Conservation (phyloP, 768 basidiomycete species). For the Rhodotorula kratochvilovae region DNA sequence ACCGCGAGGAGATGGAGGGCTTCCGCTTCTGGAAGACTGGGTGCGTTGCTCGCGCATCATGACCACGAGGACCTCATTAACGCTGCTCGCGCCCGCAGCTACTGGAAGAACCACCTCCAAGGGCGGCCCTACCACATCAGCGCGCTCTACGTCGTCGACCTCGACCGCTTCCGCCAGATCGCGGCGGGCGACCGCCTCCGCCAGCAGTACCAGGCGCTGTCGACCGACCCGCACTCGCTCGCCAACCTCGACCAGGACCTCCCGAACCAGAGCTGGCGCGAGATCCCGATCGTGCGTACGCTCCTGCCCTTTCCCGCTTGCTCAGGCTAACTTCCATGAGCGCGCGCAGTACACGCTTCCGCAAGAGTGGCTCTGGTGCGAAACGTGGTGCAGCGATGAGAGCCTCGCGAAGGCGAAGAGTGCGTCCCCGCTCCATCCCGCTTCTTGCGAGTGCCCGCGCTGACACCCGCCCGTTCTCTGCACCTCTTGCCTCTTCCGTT, state of each 20-base stretch:
- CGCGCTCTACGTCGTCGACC: slow-evolving; percentile 94
- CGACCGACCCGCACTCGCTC: slow-evolving; percentile 87
- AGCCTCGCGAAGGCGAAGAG: slow-evolving; percentile 20
- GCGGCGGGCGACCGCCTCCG: slow-evolving; percentile 70
- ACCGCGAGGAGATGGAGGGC: slow-evolving; percentile 90
- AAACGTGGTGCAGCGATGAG: slow-evolving; percentile 66
- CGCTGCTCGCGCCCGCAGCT: slow-evolving; percentile 1
- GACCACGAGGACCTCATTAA: no score
- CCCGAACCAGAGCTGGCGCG: slow-evolving; percentile 70
- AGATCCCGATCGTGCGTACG: slow-evolving; percentile 81
- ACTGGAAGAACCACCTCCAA: slow-evolving; percentile 73
- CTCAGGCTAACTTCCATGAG: slow-evolving; percentile 3
- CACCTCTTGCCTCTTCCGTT: no score
- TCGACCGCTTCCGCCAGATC: slow-evolving; percentile 89
- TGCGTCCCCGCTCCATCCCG: not conserved
- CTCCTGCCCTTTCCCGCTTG: not conserved
- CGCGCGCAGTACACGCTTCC: slow-evolving; percentile 67
- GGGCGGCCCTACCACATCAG: slow-evolving; percentile 92
- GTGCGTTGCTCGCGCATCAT: slow-evolving; percentile 43
- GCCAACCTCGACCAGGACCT: slow-evolving; percentile 97
- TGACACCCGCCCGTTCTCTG: not conserved
- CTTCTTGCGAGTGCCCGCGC: not conserved
- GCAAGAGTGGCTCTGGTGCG: slow-evolving; percentile 98
- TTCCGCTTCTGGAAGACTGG: slow-evolving; percentile 99
- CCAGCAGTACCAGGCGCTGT: slow-evolving; percentile 85